These are phyloP conservation scores for Zangia roseola DNA, from an alignment of 768 basidiomycete species.

Conservation along the genomic window DNA sequence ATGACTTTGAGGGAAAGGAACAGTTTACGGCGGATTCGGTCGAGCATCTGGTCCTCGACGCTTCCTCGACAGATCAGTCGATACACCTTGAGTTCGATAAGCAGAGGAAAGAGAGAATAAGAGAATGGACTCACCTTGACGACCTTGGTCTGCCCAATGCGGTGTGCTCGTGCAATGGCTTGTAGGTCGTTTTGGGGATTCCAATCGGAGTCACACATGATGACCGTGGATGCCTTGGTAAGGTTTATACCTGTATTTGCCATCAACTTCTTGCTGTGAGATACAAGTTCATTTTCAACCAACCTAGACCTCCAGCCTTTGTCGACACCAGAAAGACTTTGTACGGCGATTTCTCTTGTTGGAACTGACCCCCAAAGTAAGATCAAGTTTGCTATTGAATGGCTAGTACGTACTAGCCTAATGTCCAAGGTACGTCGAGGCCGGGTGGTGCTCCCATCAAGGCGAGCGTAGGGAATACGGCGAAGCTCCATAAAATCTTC, in stretches of 20 bases:
- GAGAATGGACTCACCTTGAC: slow-evolving; percentile 47
- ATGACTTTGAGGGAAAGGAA: slow-evolving; percentile 66
- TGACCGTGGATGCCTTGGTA: slow-evolving; percentile 76
- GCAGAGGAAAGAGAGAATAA: background rate
- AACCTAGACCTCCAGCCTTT: slow-evolving; percentile 68
- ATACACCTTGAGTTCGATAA: slow-evolving; percentile 46
- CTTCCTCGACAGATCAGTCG: slow-evolving; percentile 66
- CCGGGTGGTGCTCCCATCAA: slow-evolving; percentile 55
- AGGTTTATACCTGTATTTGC: slow-evolving; percentile 65
- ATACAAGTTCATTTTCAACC: slow-evolving; percentile 2
- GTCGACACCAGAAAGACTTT: slow-evolving; percentile 72
- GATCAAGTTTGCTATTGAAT: background rate
- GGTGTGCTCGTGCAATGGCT: slow-evolving; percentile 82
- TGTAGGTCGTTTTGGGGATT: slow-evolving; percentile 80
- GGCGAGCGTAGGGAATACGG: slow-evolving; percentile 55
- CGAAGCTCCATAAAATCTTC: slow-evolving; percentile 67
- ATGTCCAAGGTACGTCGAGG: slow-evolving; percentile 59
- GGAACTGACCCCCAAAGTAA: slow-evolving; percentile 41
- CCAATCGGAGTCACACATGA: slow-evolving; percentile 76
- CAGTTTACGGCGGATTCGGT: slow-evolving; percentile 67
- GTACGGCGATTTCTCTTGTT: slow-evolving; percentile 57
- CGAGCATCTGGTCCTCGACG: slow-evolving; percentile 77
- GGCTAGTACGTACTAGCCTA: slow-evolving; percentile 41
- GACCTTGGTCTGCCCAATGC: slow-evolving; percentile 72
- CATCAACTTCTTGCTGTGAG: slow-evolving; percentile 16